These are phyloP conservation scores for Backusella australiensis DNA, from an alignment of 192 early-diverging fungal genomes.

Conservation along the genomic window DNA sequence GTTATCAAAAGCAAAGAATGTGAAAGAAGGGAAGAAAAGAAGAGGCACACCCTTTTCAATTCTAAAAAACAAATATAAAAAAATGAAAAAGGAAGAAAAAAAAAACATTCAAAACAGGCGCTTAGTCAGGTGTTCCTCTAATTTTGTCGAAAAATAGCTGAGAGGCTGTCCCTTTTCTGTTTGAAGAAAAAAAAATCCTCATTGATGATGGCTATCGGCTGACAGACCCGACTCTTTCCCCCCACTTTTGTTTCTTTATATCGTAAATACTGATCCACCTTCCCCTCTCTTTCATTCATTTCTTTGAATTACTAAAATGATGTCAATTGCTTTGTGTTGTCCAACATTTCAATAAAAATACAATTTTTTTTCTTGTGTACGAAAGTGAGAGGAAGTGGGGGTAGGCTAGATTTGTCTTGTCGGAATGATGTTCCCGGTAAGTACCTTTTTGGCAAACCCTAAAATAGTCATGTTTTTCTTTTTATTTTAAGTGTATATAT, in stretches of 20 bases:
- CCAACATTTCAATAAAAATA: background rate
- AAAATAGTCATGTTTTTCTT: slow-evolving; percentile 8
- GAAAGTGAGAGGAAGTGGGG: background rate
- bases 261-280: background rate
- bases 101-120: slow-evolving; percentile 6
- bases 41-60: background rate
- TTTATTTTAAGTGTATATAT: background rate
- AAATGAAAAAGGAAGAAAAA: background rate
- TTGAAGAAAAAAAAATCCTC: slow-evolving; percentile 2
- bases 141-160: slow-evolving; percentile 4
- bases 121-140: slow-evolving; percentile 6
- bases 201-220: slow-evolving; percentile 7
- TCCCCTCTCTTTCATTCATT: background rate
- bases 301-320: background rate
- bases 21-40: background rate
- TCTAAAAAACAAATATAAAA: background rate
- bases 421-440: slow-evolving; percentile 1
- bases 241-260: background rate
- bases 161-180: slow-evolving; percentile 9
- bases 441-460: slow-evolving; percentile 8
- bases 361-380: background rate
- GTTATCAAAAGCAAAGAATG: slow-evolving; percentile 3
- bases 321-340: background rate
- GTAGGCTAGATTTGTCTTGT: background rate
- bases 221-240: background rate